Evolutionary conservation across 2,329 filamentous ascomycete species (phyloP), one percentile per base, ranked within the genome.

Genomic region (Fusarium metavorans): DNA sequence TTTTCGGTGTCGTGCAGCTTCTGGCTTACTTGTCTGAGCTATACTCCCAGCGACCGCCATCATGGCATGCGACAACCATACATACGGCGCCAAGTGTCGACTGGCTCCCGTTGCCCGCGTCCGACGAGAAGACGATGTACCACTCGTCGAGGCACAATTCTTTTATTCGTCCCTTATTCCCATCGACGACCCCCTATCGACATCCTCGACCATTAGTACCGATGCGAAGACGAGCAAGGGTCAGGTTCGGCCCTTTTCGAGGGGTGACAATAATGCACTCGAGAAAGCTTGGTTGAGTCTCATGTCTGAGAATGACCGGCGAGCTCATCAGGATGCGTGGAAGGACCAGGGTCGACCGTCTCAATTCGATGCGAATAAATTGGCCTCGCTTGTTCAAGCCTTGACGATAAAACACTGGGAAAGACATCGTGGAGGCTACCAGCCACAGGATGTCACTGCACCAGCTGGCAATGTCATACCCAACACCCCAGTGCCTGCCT

Each of bases 171-270:
- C 95, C 13, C 86, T 91, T 14, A 89, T 96, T 59, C 92, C 95
- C 34, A 95, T 98, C 80, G 95, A 98, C 79, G 95, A 98, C 79
- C 94, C 94, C 27, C 88, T 97, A n/a, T 94, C 93, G 11, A 89
- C 92, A 2, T 84, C 87, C 13, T 82, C 88, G 84, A 79, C 90
- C 82, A 81, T 89, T 80, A 82, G 82, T 27, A 77, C 87, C 81
- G 84, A 92, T 60, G 80, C 87, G 16, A 88, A 85, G 66, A 82
- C 87, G 65, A 83, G 87, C 37, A 92, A 89, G 76, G 87, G 89
- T 39, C 89, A 91, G 56, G 90, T 95, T 10, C 91, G 94, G 50
- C 94, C 95, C 0, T 98, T 97, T 82, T 93, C 93, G 0, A 87
- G 87, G 6, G 91, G 90, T 67, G 95, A 98, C 83, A 97, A 96